phyloP scores from a whole-genome alignment of 257 asterid species.

The Gentiana macrophylla region DNA sequence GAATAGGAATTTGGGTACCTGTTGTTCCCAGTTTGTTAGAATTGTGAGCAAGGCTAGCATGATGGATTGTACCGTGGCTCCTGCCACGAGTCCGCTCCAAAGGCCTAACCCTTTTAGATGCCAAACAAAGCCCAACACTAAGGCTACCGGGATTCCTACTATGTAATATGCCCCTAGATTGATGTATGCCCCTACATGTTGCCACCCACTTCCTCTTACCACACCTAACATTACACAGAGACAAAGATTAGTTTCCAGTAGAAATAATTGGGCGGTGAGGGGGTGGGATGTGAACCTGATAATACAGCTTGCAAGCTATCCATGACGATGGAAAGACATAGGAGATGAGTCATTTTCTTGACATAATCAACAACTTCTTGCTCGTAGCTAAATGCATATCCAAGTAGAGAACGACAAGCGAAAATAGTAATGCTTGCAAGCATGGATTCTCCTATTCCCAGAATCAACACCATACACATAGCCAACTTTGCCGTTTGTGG shows the following conservation, averaged over 20 bases:
- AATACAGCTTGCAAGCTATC: slow-evolving; percentile 54
- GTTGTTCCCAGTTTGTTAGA: slow-evolving; percentile 63
- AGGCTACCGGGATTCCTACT: slow-evolving; percentile 61
- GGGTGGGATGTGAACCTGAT: slow-evolving; percentile 29
- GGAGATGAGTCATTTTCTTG: slow-evolving; percentile 47
- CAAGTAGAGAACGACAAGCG: slow-evolving; percentile 32
- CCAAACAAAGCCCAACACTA: slow-evolving; percentile 56
- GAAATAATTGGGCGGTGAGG: background rate
- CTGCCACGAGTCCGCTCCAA: slow-evolving; percentile 69
- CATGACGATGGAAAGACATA: slow-evolving; percentile 41
- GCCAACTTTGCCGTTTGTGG: slow-evolving; percentile 42
- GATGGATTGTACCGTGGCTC: slow-evolving; percentile 43
- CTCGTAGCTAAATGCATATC: slow-evolving; percentile 49
- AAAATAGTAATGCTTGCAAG: slow-evolving; percentile 30
- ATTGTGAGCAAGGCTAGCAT: slow-evolving; percentile 38
- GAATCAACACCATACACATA: slow-evolving; percentile 27
- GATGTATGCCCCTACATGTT: slow-evolving; percentile 74
- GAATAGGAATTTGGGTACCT: slow-evolving; percentile 25
- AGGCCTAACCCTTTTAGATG: slow-evolving; percentile 48
- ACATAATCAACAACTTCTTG: slow-evolving; percentile 45
- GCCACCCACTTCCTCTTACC: slow-evolving; percentile 90
- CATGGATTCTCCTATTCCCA: slow-evolving; percentile 36
- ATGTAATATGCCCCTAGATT: slow-evolving; percentile 70
- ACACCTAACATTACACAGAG: slow-evolving; percentile 23
- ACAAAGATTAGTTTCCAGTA: background rate